Evolutionary conservation across 1,139 yeast species (phyloP).

Genomic region (Sugiyamaella xylanicola): DNA sequence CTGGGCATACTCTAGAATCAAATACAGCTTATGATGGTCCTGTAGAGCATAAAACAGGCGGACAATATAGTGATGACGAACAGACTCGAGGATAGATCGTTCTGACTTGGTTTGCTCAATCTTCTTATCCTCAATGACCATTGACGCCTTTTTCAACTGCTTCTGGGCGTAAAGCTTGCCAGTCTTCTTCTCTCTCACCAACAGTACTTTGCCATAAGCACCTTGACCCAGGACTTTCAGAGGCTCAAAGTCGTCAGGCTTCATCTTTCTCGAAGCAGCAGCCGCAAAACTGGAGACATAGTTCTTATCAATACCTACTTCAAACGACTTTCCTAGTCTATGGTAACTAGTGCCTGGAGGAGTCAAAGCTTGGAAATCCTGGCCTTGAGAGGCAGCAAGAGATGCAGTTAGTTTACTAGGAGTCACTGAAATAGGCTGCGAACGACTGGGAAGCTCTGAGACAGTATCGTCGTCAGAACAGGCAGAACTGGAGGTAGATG

Average conservation of each 20-base stretch:
- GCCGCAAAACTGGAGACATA: conserved; percentile 40
- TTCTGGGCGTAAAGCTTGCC: conserved; percentile 84
- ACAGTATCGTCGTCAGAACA: conserved; percentile 15
- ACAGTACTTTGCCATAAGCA: conserved; percentile 84
- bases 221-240: conserved; percentile 87
- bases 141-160: conserved; percentile 79
- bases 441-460: conserved; percentile 22
- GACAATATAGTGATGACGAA: conserved; percentile 85
- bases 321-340: conserved; percentile 52
- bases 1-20: conserved; percentile 82
- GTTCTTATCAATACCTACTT: conserved; percentile 48
- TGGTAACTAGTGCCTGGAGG: conserved; percentile 44
- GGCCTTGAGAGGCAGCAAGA: conserved; percentile 33
- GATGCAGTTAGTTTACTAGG: conserved; percentile 21
- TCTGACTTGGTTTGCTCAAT: conserved; percentile 71
- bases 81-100: conserved; percentile 65
- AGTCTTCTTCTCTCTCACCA: conserved; percentile 68
- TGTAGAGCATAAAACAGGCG: conserved; percentile 88
- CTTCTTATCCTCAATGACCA: conserved; percentile 53
- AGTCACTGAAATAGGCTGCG: conserved; percentile 27
- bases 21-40: conserved; percentile 75
- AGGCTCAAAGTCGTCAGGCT: conserved; percentile 67
- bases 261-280: conserved; percentile 32
- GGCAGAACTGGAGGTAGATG: neutral
- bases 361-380: conserved; percentile 24